These are phyloP conservation scores for Clitoria ternatea DNA, from an alignment of 306 rosid species.

Conservation along the genomic window DNA sequence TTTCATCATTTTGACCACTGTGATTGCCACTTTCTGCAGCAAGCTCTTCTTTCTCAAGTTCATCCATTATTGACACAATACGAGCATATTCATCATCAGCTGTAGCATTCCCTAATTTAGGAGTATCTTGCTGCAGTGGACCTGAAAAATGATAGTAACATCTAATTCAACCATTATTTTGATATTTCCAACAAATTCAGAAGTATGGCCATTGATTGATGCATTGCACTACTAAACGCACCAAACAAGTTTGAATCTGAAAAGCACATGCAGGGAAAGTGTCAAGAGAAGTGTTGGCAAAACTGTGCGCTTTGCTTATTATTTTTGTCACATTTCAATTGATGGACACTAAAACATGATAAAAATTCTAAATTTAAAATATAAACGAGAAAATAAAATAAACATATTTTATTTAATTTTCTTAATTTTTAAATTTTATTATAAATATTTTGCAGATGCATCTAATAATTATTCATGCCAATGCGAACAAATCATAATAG, in stretches of 20 bases:
- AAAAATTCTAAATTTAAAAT: too few relatives aligned
- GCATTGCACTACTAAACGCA: not conserved
- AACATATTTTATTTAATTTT: too few relatives aligned
- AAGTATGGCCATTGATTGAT: not conserved
- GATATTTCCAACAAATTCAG: not conserved
- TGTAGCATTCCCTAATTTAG: slow-evolving; percentile 27
- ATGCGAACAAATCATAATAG: not conserved
- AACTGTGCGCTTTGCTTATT: not conserved
- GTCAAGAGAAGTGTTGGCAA: not conserved
- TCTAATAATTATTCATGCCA: not conserved
- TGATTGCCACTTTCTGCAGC: slow-evolving; percentile 47
- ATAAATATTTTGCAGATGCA: not conserved
- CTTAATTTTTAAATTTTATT: too few relatives aligned
- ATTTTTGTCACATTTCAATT: too few relatives aligned
- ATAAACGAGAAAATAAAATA: too few relatives aligned
- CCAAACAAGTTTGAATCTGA: not conserved
- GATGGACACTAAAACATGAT: too few relatives aligned
- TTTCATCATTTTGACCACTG: slow-evolving; percentile 37
- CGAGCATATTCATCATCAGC: slow-evolving; percentile 51
- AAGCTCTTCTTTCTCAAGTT: slow-evolving; percentile 78
- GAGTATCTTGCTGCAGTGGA: slow-evolving; percentile 30
- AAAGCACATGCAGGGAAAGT: not conserved
- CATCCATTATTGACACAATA: slow-evolving; percentile 55
- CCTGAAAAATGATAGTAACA: slow-evolving; percentile 34
- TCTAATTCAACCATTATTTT: slow-evolving; percentile 3